Base-by-base conservation (phyloP, 768 basidiomycete genomes). In the Chalciporus chontae region DNA sequence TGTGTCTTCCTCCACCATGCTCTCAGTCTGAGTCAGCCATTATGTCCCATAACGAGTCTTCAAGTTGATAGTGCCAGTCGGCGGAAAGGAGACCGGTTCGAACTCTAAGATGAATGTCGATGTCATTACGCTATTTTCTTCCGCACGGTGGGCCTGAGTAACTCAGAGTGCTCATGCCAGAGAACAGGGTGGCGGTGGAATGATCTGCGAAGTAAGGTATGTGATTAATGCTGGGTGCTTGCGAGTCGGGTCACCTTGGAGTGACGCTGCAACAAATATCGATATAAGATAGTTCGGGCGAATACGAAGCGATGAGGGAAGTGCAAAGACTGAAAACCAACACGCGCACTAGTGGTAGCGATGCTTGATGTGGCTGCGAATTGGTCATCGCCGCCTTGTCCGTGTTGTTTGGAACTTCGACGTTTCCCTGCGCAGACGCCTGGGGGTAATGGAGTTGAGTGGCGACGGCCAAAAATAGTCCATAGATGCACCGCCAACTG, bases 361-460 rank as follows among this genome's bases (percentile, higher is more conserved):
- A 49, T 43, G 31, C 26, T 40, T 21, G 47, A 15, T 19, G 37
- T 32, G 19, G 34, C 37, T 26, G 23, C 24, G 11, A 34, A 21
- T 19, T 21, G 29, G 45, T 62, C 57, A 73, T 51, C 72, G 68
- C 60, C 72, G 70, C 50, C 73, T 60, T 19, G 64, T 72, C 42
- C 74, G 63, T 23, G 71, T 69, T 3, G 70, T 79, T 64, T 84
- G 82, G 62, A 84, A 84, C 53, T 83, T 83, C 18, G 81, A 83
- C 21, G 82, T 84, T 61, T 84, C 82, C 62, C 82, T 70, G 29
- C 83, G 77, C 54, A 84, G 61, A 7, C 82, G 83, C 55, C 82
- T 84, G 58, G 47, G 39, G 26, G 8, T 29, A 48, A 53, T 47
- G 45, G 23, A 3, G 32, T 45, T 55, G 51, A 50, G 29, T 39